Conservation (phyloP, 495 filamentous ascomycete genomes). For the Aspergillus bridgeri region DNA sequence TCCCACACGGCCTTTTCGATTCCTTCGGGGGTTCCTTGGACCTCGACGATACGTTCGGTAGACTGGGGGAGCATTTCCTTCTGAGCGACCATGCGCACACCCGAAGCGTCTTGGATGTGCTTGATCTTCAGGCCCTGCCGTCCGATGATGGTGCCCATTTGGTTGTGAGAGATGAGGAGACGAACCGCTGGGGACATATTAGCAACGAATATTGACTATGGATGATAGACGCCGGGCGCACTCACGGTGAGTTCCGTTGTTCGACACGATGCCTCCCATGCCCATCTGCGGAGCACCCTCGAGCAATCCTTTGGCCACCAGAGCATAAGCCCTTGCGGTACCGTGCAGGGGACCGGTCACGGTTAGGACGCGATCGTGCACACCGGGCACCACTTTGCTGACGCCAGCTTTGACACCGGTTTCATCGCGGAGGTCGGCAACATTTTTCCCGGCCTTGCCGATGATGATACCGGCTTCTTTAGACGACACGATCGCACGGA, state of each 20-base stretch:
- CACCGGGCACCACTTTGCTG: conserved; percentile 95
- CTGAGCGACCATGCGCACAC: conserved; percentile 97
- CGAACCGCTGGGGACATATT: conserved; percentile 71
- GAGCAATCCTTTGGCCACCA: conserved; percentile 84
- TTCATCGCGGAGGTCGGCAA: conserved; percentile 93
- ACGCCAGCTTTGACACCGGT: conserved; percentile 97
- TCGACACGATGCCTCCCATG: conserved; percentile 83
- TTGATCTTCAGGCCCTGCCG: conserved; percentile 97
- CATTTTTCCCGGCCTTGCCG: conserved; percentile 97
- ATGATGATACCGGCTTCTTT: conserved; percentile 99
- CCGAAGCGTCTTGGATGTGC: conserved; percentile 95
- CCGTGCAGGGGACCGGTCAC: conserved; percentile 84
- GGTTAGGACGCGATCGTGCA: conserved; percentile 94
- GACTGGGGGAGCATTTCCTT: conserved; percentile 99
- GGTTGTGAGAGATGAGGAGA: conserved; percentile 96
- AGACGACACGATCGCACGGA: conserved; percentile 95
- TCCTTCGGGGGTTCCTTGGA: conserved; percentile 87
- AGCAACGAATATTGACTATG: conserved; percentile 17
- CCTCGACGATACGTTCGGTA: conserved; percentile 96
- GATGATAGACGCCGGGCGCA: conserved; percentile 11
- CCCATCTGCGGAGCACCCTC: conserved; percentile 93
- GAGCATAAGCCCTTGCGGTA: conserved; percentile 85
- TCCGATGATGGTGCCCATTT: conserved; percentile 99
- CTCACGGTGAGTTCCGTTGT: conserved; percentile 92
- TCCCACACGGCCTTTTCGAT: conserved; percentile 97